phyloP scores from a whole-genome alignment of 2,329 filamentous ascomycete genomes.

The Paracoccidioides lutzii region DNA sequence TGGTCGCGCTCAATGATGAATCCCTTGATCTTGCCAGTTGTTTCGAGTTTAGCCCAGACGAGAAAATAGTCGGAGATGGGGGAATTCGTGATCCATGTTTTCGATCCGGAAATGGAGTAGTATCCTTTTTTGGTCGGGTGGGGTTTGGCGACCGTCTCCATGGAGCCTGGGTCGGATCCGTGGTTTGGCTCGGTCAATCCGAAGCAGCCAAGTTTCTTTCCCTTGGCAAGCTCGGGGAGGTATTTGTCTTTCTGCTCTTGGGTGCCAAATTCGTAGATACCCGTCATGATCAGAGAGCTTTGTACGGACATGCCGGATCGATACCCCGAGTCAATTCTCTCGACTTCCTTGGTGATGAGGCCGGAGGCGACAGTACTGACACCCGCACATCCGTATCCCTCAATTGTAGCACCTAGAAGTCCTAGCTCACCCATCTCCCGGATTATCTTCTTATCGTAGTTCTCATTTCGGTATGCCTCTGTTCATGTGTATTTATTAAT shows the following conservation, averaged over 20 bases:
- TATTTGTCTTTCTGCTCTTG: slow-evolving; percentile 77
- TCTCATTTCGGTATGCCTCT: slow-evolving; percentile 78
- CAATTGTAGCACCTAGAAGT: slow-evolving; percentile 71
- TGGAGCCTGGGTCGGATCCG: slow-evolving; percentile 77
- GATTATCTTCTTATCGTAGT: slow-evolving; percentile 75
- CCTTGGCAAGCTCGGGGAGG: slow-evolving; percentile 67
- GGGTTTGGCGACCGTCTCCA: slow-evolving; percentile 76
- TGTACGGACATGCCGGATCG: slow-evolving; percentile 89
- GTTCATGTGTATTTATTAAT: slow-evolving; percentile 3
- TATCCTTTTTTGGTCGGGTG: slow-evolving; percentile 77
- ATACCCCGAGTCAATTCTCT: slow-evolving; percentile 83
- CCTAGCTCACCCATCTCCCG: slow-evolving; percentile 87
- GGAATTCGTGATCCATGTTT: slow-evolving; percentile 95
- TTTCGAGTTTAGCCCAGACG: slow-evolving; percentile 86
- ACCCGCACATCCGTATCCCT: slow-evolving; percentile 80
- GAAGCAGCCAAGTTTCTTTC: slow-evolving; percentile 72
- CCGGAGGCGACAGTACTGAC: slow-evolving; percentile 80
- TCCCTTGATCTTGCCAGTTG: slow-evolving; percentile 84
- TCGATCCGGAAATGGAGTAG: slow-evolving; percentile 63
- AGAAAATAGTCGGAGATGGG: slow-evolving; percentile 75
- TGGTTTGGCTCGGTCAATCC: slow-evolving; percentile 88
- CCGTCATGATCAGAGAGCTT: slow-evolving; percentile 85
- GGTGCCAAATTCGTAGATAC: slow-evolving; percentile 78
- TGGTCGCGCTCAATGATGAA: slow-evolving; percentile 78
- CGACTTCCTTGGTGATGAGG: slow-evolving; percentile 78